phyloP scores from a whole-genome alignment of 345 rosid species.

The Eucalyptus curtisii region DNA sequence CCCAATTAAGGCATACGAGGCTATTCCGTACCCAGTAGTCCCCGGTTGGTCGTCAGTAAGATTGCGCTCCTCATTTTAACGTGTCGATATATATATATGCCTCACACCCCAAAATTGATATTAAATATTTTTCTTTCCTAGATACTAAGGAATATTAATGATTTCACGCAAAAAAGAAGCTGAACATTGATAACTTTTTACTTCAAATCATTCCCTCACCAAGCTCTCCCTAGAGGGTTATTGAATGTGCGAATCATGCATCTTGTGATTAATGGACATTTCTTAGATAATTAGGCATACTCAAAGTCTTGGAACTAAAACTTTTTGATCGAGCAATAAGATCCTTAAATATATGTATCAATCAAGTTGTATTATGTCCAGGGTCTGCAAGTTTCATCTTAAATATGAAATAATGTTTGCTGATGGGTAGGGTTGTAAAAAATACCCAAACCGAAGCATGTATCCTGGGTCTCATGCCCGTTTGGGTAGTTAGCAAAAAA shows the following conservation, averaged over 20 bases:
- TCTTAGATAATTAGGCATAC: background rate
- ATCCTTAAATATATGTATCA: background rate
- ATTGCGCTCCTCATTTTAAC: accelerated
- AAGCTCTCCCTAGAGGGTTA: accelerated
- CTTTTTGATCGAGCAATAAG: background rate
- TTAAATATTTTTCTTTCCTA: no score
- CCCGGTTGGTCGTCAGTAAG: accelerated
- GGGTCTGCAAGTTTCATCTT: background rate
- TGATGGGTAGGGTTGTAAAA: background rate
- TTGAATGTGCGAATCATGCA: background rate
- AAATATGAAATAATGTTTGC: background rate
- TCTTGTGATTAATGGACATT: accelerated
- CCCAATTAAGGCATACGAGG: background rate
- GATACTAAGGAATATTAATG: accelerated
- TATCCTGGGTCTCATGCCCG: background rate
- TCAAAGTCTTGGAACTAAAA: background rate
- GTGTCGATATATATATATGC: accelerated
- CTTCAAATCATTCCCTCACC: accelerated
- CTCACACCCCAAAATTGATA: accelerated
- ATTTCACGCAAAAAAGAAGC: accelerated
- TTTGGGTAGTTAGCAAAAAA: background rate
- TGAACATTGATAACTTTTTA: accelerated
- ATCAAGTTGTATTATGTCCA: background rate
- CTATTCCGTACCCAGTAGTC: accelerated
- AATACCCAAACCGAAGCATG: background rate